Evolutionary conservation across 805 yeast species (phyloP).

Genomic region (Starmerella geochares): DNA sequence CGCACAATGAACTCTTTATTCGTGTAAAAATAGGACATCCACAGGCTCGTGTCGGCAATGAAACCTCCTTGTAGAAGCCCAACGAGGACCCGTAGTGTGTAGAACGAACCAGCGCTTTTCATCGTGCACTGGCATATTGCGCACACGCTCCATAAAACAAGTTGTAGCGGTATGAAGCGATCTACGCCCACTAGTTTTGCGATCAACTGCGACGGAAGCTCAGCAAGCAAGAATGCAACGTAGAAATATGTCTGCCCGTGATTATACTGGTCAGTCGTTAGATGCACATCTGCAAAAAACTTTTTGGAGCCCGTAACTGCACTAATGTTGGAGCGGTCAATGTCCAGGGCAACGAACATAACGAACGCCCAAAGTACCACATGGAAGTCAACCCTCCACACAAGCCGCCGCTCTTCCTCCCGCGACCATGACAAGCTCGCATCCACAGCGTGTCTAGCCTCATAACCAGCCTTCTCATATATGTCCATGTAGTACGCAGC

Average conservation of each 20-base stretch:
- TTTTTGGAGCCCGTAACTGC: slow-evolving; percentile 31
- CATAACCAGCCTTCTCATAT: slow-evolving; percentile 33
- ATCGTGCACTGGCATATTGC: slow-evolving; percentile 44
- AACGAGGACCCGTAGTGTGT: slow-evolving; percentile 40
- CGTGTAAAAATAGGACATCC: slow-evolving; percentile 36
- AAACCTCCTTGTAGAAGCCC: slow-evolving; percentile 50
- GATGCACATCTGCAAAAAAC: slow-evolving; percentile 11
- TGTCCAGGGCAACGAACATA: slow-evolving; percentile 46
- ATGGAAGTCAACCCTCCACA: slow-evolving; percentile 43
- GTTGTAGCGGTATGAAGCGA: slow-evolving; percentile 51
- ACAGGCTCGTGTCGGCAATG: slow-evolving; percentile 35
- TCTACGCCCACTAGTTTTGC: slow-evolving; percentile 56
- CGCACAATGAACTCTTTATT: slow-evolving; percentile 47
- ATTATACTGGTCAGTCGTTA: slow-evolving; percentile 36
- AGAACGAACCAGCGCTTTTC: slow-evolving; percentile 36
- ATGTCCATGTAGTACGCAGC: not conserved
- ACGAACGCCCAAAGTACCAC: slow-evolving; percentile 47
- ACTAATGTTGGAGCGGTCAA: slow-evolving; percentile 47
- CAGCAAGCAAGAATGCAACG: slow-evolving; percentile 46
- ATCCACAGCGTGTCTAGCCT: slow-evolving; percentile 33
- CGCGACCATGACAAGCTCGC: slow-evolving; percentile 22
- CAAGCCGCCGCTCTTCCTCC: slow-evolving; percentile 31
- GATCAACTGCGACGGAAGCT: slow-evolving; percentile 56
- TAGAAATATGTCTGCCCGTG: slow-evolving; percentile 42
- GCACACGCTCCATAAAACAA: slow-evolving; percentile 47